Evolutionary conservation across 2,329 filamentous ascomycete species (phyloP).

Genomic region (Hypoxylon sp.): DNA sequence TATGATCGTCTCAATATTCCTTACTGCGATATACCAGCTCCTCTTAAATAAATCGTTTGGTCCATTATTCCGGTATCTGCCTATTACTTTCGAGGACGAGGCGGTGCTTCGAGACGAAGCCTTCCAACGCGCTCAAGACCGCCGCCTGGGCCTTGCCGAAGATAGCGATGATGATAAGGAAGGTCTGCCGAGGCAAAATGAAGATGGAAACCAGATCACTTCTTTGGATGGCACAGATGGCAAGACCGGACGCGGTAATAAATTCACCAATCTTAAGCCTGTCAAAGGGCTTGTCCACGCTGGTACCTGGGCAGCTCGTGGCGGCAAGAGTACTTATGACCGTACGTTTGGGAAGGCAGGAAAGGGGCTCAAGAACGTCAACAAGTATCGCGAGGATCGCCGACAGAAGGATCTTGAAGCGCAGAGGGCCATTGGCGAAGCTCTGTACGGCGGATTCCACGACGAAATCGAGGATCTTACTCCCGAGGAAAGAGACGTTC

Average conservation of each 20-base stretch:
- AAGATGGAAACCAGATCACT: constrained; percentile 57
- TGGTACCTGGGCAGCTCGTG: constrained; percentile 63
- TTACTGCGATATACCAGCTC: constrained; percentile 84
- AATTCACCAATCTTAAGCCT: constrained; percentile 56
- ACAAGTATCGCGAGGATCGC: constrained; percentile 64
- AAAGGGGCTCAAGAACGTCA: constrained; percentile 59
- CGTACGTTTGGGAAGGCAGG: constrained; percentile 62
- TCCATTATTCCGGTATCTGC: constrained; percentile 88
- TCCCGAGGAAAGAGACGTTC: constrained; percentile 86
- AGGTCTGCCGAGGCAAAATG: constrained; percentile 58
- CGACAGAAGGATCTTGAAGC: constrained; percentile 76
- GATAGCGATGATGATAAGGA: constrained; percentile 64
- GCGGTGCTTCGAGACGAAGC: constrained; percentile 91
- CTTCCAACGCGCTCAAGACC: constrained; percentile 84
- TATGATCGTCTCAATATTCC: constrained; percentile 81
- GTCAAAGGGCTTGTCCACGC: constrained; percentile 65
- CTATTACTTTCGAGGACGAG: constrained; percentile 96
- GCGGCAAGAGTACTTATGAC: constrained; percentile 65
- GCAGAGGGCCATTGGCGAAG: constrained; percentile 80
- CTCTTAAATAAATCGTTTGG: constrained; percentile 86
- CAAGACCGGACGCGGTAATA: constrained; percentile 48
- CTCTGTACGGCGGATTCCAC: constrained; percentile 87
- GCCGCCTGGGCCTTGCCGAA: constrained; percentile 73
- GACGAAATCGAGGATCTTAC: constrained; percentile 96
- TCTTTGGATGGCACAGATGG: constrained; percentile 51